A percentile compares a stretch with the other conserved stretches of the same genome.
Evolutionary conservation across 257 asterid species (phyloP).

Genomic region (Paulownia fortunei): DNA sequence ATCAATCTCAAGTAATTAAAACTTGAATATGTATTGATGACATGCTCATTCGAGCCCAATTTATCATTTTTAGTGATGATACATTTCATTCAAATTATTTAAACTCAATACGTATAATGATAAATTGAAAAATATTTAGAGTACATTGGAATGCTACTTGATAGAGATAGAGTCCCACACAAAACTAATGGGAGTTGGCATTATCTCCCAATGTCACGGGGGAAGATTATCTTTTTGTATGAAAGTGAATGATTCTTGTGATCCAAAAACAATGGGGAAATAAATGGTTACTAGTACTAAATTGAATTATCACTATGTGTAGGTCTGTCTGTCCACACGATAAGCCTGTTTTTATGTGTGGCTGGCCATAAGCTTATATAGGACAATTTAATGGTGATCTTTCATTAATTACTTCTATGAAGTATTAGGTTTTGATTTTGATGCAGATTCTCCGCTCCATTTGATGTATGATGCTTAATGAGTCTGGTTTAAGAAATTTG

Average conservation of each 20-base stretch:
- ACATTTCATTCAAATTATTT: too few relatives aligned
- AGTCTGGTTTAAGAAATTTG: too few relatives aligned
- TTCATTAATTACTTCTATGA: too few relatives aligned
- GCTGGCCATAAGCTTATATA: not conserved
- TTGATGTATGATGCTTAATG: too few relatives aligned
- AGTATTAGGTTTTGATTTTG: too few relatives aligned
- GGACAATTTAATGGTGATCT: not conserved
- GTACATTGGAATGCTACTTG: not conserved
- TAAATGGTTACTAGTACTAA: not conserved
- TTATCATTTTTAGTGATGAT: too few relatives aligned
- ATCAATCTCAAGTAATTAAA: too few relatives aligned
- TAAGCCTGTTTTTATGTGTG: not conserved
- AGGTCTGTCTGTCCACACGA: not conserved
- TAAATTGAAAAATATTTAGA: too few relatives aligned
- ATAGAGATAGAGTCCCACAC: not conserved
- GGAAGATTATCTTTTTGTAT: not conserved
- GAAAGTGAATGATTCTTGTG: constrained; percentile 28
- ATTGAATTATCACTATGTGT: not conserved
- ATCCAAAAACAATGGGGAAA: constrained; percentile 2
- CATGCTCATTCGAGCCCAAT: too few relatives aligned
- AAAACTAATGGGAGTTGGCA: not conserved
- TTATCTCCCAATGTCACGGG: constrained; percentile 25
- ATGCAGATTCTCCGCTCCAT: too few relatives aligned
- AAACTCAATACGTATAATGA: not conserved
- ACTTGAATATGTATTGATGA: too few relatives aligned